Base-by-base conservation (phyloP, 2,329 filamentous ascomycete genomes). In the Neofusicoccum laricinum region DNA sequence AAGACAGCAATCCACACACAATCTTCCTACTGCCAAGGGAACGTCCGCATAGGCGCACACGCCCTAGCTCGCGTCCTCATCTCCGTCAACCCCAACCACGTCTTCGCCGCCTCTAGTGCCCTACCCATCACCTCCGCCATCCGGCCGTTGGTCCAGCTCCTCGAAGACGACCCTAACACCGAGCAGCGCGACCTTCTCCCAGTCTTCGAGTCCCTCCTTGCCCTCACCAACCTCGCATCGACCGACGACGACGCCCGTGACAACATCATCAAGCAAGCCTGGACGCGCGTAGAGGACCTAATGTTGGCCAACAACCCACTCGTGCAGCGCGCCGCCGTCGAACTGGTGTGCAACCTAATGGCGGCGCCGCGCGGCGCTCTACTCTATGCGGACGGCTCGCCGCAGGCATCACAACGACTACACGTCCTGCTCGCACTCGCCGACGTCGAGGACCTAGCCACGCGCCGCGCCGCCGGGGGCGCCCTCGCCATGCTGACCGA, bases 191-290 rank as follows among this genome's bases (percentile, higher is more conserved):
- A 97, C 75, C 85, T 98, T 14, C 84, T 99, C 0, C 93, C 95
- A 0, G 88, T 90, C 0, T 99, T 98, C 69, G 95, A 99, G 77
- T 85, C 90, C 0, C 84, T 99, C 8, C 90, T 98, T 75, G 94
- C 95, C 0, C 85, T 99, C 40, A 98, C 95, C 0, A 99, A 99
- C 70, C 85, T 99, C 7, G 95, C 94, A 0, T 96, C 92, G 0
- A 76, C 81, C 57, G 89, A 93, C 61, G 85, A 89, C 46, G 72
- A 78, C 38, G 85, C 87, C 5, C 85, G 89, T 49, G 82, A 85
- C 40, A 81, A 84, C 15, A 93, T 97, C 57, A 87, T 97, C 40
- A 87, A 90, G 10, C 81, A 85, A 3, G 87, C 89, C 0, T 96
- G 92, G 86, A 86, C 87, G 19, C 84, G 97, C 17, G 67, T 70